These are phyloP conservation scores for Isabelozyma rhagii DNA, from an alignment of 805 yeast genomes.

Conservation along the genomic window DNA sequence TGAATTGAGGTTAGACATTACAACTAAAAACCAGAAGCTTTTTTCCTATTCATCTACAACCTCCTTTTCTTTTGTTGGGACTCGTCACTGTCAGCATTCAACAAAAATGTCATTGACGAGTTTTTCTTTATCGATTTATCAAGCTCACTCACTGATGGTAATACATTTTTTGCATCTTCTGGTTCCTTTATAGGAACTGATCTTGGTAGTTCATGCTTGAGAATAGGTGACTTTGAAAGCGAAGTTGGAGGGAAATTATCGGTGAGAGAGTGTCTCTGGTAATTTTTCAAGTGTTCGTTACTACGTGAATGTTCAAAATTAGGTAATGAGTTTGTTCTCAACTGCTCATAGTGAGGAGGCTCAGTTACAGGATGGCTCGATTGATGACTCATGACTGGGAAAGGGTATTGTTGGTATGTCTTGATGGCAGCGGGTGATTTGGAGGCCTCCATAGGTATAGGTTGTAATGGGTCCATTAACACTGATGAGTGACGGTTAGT, in stretches of 20 bases:
- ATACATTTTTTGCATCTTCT: slow-evolving; percentile 11
- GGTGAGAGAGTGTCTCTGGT: slow-evolving; percentile 18
- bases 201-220: neutral
- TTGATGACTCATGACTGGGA: neutral
- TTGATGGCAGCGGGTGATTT: neutral
- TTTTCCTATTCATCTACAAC: neutral
- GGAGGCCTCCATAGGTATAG: slow-evolving; percentile 12
- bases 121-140: slow-evolving; percentile 25
- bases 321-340: slow-evolving; percentile 20
- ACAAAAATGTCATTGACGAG: slow-evolving; percentile 3
- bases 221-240: neutral
- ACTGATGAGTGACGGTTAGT: slow-evolving; percentile 36
- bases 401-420: neutral
- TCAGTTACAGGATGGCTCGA: neutral
- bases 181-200: neutral
- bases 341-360: neutral
- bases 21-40: too few relatives aligned
- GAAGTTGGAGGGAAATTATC: neutral
- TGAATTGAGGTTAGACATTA: too few relatives aligned
- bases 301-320: slow-evolving; percentile 8
- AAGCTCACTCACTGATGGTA: slow-evolving; percentile 37
- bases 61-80: slow-evolving; percentile 6
- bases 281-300: neutral
- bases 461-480: slow-evolving; percentile 36
- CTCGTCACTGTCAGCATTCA: slow-evolving; percentile 1